Evolutionary conservation across 1,284 basidiomycete genomes (phyloP).

Genomic region (Ganoderma boninense): DNA sequence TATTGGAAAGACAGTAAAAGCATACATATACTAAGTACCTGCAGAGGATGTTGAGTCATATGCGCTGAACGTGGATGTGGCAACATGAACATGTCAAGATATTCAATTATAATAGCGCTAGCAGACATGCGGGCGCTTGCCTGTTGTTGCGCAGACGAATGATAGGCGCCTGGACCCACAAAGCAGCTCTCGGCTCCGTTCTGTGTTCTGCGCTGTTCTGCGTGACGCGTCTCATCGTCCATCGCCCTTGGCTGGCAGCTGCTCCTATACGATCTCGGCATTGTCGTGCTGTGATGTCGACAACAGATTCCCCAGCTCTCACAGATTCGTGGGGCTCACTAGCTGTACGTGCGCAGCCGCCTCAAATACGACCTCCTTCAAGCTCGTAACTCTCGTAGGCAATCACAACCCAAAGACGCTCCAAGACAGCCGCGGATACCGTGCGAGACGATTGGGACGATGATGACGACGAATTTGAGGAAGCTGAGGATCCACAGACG

Average conservation of each 20-base stretch:
- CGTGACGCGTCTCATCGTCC: neutral
- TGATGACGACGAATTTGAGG: conserved; percentile 47
- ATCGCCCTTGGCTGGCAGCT: neutral
- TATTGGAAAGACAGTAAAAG: neutral
- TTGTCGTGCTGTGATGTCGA: neutral
- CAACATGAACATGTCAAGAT: no score
- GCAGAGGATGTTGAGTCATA: no score
- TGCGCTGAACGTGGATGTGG: no score
- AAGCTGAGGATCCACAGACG: conserved; percentile 43
- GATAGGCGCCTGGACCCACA: no score
- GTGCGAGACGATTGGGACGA: conserved; percentile 57
- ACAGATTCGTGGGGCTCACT: conserved; percentile 29
- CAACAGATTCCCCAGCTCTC: neutral
- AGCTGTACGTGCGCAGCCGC: conserved; percentile 23
- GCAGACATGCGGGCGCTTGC: no score
- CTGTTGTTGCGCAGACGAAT: no score
- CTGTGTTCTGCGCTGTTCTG: no score
- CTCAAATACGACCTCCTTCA: conserved; percentile 2
- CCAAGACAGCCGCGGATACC: neutral
- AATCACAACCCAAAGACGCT: neutral
- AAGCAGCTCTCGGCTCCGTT: no score
- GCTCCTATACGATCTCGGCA: no score
- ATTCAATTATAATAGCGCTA: no score
- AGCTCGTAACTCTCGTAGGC: conserved; percentile 3
- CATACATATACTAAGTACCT: no score